Evolutionary conservation across 352 stramenopile genomes (phyloP).

Genomic region (Saprolegnia parasitica): DNA sequence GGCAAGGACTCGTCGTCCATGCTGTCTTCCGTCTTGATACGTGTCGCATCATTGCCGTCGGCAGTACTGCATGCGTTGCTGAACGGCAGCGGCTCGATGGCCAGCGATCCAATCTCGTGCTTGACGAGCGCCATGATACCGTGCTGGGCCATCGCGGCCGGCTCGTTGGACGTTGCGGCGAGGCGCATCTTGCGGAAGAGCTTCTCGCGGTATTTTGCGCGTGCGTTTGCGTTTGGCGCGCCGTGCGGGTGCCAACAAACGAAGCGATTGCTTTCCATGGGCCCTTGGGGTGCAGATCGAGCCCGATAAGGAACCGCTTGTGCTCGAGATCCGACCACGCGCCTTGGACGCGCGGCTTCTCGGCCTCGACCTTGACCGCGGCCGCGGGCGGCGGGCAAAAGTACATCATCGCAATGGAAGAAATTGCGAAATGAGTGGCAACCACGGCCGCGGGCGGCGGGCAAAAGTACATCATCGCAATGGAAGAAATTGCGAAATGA

Average conservation of each 20-base stretch:
- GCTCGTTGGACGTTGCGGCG: neutral
- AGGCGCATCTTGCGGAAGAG: neutral
- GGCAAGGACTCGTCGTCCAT: neutral
- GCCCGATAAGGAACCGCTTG: neutral
- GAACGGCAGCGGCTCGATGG: too few species aligned
- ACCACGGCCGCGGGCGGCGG: neutral
- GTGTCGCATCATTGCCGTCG: too few species aligned
- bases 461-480: neutral
- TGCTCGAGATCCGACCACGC: neutral
- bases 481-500: neutral
- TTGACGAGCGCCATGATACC: neutral
- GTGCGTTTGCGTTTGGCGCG: neutral
- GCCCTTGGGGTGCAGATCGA: neutral
- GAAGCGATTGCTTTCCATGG: neutral
- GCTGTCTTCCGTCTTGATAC: neutral
- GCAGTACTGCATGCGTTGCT: too few species aligned
- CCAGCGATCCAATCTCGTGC: neutral
- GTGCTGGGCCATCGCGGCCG: neutral
- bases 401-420: neutral
- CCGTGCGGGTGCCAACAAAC: neutral
- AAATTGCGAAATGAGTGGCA: neutral
- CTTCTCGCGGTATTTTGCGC: neutral
- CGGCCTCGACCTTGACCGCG: neutral
- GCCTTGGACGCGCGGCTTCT: neutral
- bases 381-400: neutral